Evolutionary conservation across 768 basidiomycete genomes (phyloP), one percentile per base, ranked within the genome.

Genomic region (Mrakia hoshinonis): DNA sequence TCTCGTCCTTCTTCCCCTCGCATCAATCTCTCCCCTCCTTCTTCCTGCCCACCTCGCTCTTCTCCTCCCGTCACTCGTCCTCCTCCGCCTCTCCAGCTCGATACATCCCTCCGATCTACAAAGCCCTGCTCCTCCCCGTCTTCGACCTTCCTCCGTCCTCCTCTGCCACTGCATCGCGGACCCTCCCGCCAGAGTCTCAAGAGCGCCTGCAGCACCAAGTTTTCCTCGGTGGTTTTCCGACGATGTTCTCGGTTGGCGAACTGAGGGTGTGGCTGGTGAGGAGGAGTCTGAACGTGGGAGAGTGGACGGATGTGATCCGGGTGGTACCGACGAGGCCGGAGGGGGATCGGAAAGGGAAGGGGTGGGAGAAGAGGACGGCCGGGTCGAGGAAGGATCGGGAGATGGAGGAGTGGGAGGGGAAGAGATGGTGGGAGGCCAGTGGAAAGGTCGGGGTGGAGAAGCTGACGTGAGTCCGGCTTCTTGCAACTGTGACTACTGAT

Each of bases 1-100:
- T 61, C 58, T 36, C 58, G 13, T 36, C 58, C 12, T 61, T 61
- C 34, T 61, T 61, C 36, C 58, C 34, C 36, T 61, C 58, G 31
- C 58, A 61, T 20, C 58, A 61, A 9, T 36, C 18, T 5, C 36
- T 61, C 34, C 36, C 58, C 1, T 36, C 31, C 22, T 61, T 61
- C 20, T 61, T 61, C 58, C 36, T 61, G 31, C 58, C 58, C 1
- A 36, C 12, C 3, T 39, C 34, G 7, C 58, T 61, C 34, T 61
- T 61, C 36, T 13, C 15, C 36, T 38, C 58, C 1, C 31, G 15
- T 1, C 36, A 31, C 58, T 61, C 58, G 0, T 34, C 55, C 1
- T 58, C 58, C 7, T 36, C 58, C 7, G 22, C 58, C 2, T 61
- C 58, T 4, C n/a, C 58, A 5, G 12, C 58, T 7, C 31, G 20